Conservation (phyloP, 306 rosid species). For the Corylus avellana region DNA sequence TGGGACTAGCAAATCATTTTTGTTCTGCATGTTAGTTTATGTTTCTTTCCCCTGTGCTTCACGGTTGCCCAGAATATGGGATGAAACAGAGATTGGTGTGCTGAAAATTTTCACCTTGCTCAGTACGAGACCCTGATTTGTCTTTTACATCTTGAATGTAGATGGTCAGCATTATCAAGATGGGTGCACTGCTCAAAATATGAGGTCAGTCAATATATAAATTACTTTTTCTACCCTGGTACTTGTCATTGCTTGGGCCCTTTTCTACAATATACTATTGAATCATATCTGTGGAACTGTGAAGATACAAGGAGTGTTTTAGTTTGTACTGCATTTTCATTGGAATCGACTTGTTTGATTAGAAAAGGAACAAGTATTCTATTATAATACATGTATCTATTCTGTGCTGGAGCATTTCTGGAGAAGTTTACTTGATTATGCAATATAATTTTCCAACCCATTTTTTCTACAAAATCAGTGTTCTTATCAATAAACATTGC, state of each 20-base stretch:
- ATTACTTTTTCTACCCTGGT: constrained; percentile 15
- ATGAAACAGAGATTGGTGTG: background rate
- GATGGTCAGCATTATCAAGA: constrained; percentile 85
- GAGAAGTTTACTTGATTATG: background rate
- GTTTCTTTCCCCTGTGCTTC: background rate
- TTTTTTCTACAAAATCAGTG: background rate
- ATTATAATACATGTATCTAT: background rate
- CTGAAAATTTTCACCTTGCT: constrained; percentile 8
- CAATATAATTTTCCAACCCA: background rate
- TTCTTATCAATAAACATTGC: background rate
- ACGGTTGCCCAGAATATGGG: background rate
- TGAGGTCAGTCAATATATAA: constrained; percentile 58
- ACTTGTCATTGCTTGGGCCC: constrained; percentile 26
- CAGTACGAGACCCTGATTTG: constrained; percentile 21
- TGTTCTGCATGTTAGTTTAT: background rate
- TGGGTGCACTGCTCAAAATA: constrained; percentile 90
- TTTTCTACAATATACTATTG: background rate
- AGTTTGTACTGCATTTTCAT: background rate
- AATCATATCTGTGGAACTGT: constrained; percentile 9
- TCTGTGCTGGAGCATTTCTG: background rate
- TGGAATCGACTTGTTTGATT: background rate
- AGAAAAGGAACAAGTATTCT: background rate
- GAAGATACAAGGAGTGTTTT: background rate
- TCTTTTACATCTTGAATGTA: constrained; percentile 35
- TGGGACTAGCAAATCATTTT: background rate